Conservation (phyloP, 495 filamentous ascomycete species). For the Talaromyces wortmannii region DNA sequence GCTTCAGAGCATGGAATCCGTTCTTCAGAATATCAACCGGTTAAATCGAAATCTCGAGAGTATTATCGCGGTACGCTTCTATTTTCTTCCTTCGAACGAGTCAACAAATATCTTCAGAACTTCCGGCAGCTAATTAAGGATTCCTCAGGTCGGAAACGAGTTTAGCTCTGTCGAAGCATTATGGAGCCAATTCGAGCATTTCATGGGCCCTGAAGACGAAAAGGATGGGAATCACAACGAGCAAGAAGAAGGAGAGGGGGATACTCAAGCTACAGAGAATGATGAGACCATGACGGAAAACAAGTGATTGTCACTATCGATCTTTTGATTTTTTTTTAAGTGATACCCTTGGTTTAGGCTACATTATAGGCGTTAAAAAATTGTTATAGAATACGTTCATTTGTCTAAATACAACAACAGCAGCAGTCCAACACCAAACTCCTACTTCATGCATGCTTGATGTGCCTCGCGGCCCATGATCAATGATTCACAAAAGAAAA, state of each 20-base stretch:
- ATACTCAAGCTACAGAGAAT: constrained; percentile 7
- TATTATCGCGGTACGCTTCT: constrained; percentile 66
- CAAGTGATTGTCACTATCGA: background rate
- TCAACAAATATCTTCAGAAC: background rate
- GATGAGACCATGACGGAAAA: background rate
- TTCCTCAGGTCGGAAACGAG: constrained; percentile 78
- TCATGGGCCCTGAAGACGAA: constrained; percentile 68
- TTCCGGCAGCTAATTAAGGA: background rate
- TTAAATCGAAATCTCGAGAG: constrained; percentile 89
- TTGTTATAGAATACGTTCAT: constrained; percentile 15
- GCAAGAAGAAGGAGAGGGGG: constrained; percentile 9
- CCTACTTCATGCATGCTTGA: constrained; percentile 41
- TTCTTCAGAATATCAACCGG: constrained; percentile 93
- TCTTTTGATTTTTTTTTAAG: too few species aligned
- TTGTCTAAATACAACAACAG: constrained; percentile 12
- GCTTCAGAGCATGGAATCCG: constrained; percentile 79
- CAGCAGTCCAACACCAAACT: constrained; percentile 16
- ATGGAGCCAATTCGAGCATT: constrained; percentile 94
- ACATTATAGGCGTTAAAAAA: background rate
- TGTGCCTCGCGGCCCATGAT: constrained; percentile 7
- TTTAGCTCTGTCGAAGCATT: constrained; percentile 94
- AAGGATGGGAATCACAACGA: constrained; percentile 11
- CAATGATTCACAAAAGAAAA: constrained; percentile 7
- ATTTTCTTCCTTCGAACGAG: background rate
- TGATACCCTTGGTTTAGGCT: background rate